Conservation (phyloP, 2,329 filamentous ascomycete species). For the Aureobasidium sp. region DNA sequence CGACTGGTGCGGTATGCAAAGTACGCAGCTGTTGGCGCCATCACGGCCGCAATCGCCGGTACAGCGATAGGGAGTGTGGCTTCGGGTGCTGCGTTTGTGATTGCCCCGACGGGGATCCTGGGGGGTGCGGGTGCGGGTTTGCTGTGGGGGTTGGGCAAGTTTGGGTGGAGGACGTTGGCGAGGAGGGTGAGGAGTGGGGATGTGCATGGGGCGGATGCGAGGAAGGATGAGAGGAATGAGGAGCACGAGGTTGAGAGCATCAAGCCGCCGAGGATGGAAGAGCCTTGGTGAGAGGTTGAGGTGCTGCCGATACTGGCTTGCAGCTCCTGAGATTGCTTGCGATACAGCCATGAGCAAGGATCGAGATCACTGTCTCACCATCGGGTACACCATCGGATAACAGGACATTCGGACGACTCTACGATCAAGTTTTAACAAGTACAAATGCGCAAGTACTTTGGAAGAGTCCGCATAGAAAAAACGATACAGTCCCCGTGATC, state of each 20-base stretch:
- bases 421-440: background rate
- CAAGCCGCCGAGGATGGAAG: conserved; percentile 15
- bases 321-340: background rate
- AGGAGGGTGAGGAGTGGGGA: conserved; percentile 36
- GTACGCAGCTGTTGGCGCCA: conserved; percentile 36
- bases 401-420: background rate
- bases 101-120: conserved; percentile 37
- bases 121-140: conserved; percentile 32
- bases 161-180: conserved; percentile 27
- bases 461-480: background rate
- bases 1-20: conserved; percentile 37
- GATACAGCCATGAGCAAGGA: background rate
- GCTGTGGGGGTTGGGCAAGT: conserved; percentile 32
- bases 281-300: conserved; percentile 18
- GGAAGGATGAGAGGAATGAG: conserved; percentile 33
- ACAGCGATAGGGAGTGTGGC: conserved; percentile 32
- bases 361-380: no score
- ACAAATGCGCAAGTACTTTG: background rate
- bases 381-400: background rate
- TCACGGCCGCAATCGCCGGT: conserved; percentile 33
- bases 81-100: conserved; percentile 35
- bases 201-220: conserved; percentile 25
- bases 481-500: background rate
- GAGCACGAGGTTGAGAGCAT: conserved; percentile 25
- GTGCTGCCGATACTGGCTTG: background rate